A percentile compares a stretch with the other conserved stretches of the same genome.
These are phyloP conservation scores for Aspergillus sp. DNA, from an alignment of 2,329 filamentous ascomycete genomes.

Conservation along the genomic window DNA sequence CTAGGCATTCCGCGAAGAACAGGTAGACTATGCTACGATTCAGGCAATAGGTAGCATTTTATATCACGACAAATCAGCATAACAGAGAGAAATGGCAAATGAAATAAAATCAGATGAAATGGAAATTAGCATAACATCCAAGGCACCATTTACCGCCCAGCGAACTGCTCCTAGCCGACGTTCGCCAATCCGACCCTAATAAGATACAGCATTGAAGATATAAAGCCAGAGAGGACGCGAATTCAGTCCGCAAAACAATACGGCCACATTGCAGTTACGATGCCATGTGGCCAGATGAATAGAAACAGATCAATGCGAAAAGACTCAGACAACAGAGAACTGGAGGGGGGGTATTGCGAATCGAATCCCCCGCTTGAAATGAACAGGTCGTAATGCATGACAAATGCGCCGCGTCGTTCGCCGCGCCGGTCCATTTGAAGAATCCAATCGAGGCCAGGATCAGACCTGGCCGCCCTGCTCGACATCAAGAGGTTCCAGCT, in stretches of 20 bases:
- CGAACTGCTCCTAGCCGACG: conserved; percentile 20
- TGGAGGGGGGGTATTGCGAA: conserved; percentile 18
- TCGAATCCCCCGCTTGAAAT: conserved; percentile 12
- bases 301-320: conserved; percentile 4
- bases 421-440: too few species aligned
- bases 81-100: not conserved
- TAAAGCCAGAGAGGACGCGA: conserved; percentile 10
- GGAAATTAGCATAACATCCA: conserved; percentile 15
- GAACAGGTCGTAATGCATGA: conserved; percentile 18
- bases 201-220: conserved; percentile 17
- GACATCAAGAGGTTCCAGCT: conserved; percentile 28
- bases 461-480: conserved; percentile 17
- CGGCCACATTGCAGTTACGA: conserved; percentile 2
- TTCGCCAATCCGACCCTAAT: conserved; percentile 22
- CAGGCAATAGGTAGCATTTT: too few species aligned
- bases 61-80: too few species aligned
- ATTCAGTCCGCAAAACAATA: conserved; percentile 11
- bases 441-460: conserved; percentile 4
- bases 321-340: conserved; percentile 7
- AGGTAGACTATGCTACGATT: too few species aligned
- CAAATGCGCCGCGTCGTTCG: not conserved
- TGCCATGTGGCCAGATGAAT: conserved; percentile 1
- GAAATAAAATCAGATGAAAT: not conserved
- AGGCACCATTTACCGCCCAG: conserved; percentile 15
- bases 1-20: too few species aligned